phyloP scores from a whole-genome alignment of 345 rosid species.

The Eucalyptus pumila region DNA sequence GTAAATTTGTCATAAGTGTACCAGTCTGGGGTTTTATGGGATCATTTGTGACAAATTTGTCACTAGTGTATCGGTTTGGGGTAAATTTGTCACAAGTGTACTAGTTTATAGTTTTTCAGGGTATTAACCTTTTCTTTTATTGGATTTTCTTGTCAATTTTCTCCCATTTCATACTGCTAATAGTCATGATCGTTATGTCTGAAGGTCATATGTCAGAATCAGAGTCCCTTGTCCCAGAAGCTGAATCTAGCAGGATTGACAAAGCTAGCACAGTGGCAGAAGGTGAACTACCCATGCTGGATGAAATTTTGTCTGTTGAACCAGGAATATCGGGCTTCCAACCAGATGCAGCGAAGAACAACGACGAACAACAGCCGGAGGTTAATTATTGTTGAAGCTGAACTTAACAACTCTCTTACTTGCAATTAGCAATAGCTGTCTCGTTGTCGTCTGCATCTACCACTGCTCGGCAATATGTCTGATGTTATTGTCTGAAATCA shows the following conservation, averaged over 20 bases:
- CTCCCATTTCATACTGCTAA: neutral
- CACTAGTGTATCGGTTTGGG: too few species aligned
- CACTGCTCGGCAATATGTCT: neutral
- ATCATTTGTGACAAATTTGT: too few species aligned
- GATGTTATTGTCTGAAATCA: neutral
- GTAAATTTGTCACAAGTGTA: too few species aligned
- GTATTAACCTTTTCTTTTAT: neutral
- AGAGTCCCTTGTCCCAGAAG: constrained; percentile 28
- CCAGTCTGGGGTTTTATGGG: too few species aligned
- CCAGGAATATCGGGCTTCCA: constrained; percentile 21
- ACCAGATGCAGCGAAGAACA: constrained; percentile 14
- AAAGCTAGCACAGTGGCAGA: constrained; percentile 4
- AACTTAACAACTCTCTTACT: neutral
- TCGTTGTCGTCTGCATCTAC: neutral
- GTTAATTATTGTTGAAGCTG: constrained; percentile 27
- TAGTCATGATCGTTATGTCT: neutral
- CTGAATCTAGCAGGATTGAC: constrained; percentile 15
- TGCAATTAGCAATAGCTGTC: neutral
- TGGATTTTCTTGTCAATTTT: neutral
- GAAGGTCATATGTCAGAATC: constrained; percentile 31
- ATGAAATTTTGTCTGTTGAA: constrained; percentile 67
- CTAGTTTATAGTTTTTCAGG: too few species aligned
- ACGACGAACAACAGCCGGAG: constrained; percentile 27
- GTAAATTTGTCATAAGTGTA: too few species aligned
- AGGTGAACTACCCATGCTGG: constrained; percentile 43